These are phyloP conservation scores for Pichia nakasei DNA, from an alignment of 805 yeast species.

Conservation along the genomic window DNA sequence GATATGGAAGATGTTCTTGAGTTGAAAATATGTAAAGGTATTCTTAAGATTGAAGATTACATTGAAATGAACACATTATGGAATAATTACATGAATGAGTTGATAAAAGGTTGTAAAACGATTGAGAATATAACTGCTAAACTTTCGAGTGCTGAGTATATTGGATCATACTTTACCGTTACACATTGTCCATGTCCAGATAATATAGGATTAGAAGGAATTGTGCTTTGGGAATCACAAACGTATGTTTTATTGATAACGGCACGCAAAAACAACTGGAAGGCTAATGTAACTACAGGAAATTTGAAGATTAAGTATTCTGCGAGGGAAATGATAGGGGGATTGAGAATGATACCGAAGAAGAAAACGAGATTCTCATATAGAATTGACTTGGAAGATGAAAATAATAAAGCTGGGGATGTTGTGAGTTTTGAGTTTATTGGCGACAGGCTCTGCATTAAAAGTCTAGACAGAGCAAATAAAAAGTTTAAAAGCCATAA, in stretches of 20 bases:
- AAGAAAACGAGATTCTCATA: constrained; percentile 56
- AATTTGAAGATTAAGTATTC: constrained; percentile 13
- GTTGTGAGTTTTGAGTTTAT: constrained; percentile 53
- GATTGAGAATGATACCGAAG: constrained; percentile 59
- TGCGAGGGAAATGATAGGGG: constrained; percentile 40
- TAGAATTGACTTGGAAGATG: constrained; percentile 20
- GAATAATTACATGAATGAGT: constrained; percentile 57
- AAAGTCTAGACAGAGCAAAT: constrained; percentile 74
- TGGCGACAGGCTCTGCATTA: constrained; percentile 70
- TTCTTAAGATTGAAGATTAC: constrained; percentile 40
- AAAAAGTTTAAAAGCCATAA: constrained; percentile 77
- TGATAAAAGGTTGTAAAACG: constrained; percentile 31
- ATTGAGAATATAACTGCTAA: constrained; percentile 36
- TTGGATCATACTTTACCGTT: constrained; percentile 64
- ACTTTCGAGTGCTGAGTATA: constrained; percentile 69
- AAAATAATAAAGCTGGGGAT: constrained; percentile 14
- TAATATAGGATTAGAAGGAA: constrained; percentile 57
- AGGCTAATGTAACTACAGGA: constrained; percentile 12
- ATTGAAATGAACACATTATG: constrained; percentile 54
- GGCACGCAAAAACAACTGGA: constrained; percentile 34
- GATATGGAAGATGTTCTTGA: constrained; percentile 13
- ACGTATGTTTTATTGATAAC: constrained; percentile 58
- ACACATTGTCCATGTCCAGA: constrained; percentile 46
- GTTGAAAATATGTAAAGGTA: constrained; percentile 16
- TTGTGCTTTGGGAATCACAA: constrained; percentile 79